Evolutionary conservation across 2,329 filamentous ascomycete genomes (phyloP).

Genomic region (Bipolaris bicolor): DNA sequence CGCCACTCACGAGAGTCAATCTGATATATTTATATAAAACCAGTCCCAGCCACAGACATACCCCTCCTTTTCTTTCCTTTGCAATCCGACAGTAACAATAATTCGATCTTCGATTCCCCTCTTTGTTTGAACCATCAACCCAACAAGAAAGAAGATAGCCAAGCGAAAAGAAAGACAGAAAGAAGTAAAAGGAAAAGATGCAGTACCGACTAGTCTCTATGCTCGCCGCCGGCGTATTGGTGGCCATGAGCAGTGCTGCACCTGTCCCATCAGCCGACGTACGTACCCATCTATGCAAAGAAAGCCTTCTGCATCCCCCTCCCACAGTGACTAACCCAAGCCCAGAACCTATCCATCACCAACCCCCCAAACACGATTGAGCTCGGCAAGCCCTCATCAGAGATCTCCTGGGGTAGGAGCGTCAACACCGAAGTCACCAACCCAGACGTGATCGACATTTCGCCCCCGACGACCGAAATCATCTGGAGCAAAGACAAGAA

Average conservation of each 20-base stretch:
- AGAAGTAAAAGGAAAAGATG: conserved; percentile 19
- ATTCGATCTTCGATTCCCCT: not conserved
- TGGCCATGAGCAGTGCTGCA: conserved; percentile 28
- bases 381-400: conserved; percentile 25
- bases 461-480: conserved; percentile 3
- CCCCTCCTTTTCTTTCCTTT: not conserved
- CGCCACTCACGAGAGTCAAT: not conserved
- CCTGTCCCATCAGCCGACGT: conserved; percentile 35
- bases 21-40: not conserved
- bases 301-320: not conserved
- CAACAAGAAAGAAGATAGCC: not conserved
- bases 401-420: conserved; percentile 28
- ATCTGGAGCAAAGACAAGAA: conserved; percentile 19
- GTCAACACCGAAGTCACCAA: not conserved
- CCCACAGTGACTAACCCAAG: not conserved
- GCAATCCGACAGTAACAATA: not conserved
- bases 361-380: conserved; percentile 19
- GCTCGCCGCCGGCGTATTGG: conserved; percentile 31
- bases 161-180: not conserved
- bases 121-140: not conserved
- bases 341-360: not conserved
- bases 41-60: conserved; percentile 5
- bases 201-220: conserved; percentile 37
- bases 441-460: not conserved
- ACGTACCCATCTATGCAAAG: not conserved